phyloP scores from a whole-genome alignment of 139 green algal species.

The Dunaliella primolecta region DNA sequence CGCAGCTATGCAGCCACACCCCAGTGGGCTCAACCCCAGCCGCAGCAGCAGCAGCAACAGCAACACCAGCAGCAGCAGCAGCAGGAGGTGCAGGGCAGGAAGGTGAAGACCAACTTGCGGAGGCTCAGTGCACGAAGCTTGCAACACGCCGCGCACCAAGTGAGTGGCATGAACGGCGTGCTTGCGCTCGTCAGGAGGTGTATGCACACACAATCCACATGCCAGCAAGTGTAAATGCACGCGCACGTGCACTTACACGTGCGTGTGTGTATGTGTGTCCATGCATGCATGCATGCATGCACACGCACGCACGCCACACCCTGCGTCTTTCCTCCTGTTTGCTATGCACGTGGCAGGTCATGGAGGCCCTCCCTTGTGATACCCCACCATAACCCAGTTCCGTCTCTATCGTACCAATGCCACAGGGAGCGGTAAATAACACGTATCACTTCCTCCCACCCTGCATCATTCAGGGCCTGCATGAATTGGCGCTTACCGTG shows the following conservation, averaged over 20 bases:
- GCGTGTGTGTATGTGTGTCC: background rate
- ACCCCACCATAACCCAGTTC: no score
- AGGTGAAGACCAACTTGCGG: background rate
- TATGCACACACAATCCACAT: no score
- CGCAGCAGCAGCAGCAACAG: constrained; percentile 1
- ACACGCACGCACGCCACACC: background rate
- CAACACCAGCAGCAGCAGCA: constrained; percentile 2
- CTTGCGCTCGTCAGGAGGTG: background rate
- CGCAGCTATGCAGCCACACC: constrained; percentile 41
- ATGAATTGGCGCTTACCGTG: no score
- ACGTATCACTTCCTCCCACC: no score
- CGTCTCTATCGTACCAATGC: no score
- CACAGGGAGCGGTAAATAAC: no score
- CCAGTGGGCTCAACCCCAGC: constrained; percentile 5
- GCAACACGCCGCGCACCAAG: background rate
- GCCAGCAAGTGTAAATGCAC: background rate
- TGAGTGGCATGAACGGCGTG: background rate
- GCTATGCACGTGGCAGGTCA: no score
- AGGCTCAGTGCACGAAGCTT: background rate
- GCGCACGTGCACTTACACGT: background rate
- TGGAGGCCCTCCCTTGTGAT: no score
- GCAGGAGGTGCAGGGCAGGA: no score
- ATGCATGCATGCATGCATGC: background rate
- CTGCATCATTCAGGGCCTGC: no score
- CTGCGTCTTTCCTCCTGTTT: no score